Percentiles rank a stretch among this genome's conserved stretches.
phyloP scores from a whole-genome alignment of 2,329 filamentous ascomycete genomes.

The Alternaria sp. region DNA sequence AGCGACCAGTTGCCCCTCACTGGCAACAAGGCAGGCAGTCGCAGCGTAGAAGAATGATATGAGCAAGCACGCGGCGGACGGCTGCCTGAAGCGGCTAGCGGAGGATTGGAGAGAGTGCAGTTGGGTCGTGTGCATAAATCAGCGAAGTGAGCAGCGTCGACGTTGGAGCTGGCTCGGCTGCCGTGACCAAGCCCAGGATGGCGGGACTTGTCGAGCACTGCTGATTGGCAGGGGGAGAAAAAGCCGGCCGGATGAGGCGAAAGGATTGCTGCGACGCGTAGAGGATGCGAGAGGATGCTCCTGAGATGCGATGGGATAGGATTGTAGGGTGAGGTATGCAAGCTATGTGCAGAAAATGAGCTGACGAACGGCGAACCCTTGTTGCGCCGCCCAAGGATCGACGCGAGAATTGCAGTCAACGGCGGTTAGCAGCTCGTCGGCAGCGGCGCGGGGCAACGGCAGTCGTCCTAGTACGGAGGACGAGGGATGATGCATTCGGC shows the following conservation, averaged over 20 bases:
- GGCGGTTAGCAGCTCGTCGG: slow-evolving; percentile 2
- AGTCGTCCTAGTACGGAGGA: neutral
- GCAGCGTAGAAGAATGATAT: neutral
- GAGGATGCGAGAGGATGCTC: neutral
- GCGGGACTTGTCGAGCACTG: neutral
- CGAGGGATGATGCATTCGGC: neutral
- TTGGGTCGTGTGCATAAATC: slow-evolving; percentile 2
- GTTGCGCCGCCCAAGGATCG: slow-evolving; percentile 1
- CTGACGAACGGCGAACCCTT: neutral
- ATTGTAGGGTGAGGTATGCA: neutral
- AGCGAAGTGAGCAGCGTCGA: slow-evolving; percentile 5
- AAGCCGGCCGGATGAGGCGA: neutral
- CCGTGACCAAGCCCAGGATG: slow-evolving; percentile 7
- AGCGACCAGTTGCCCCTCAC: slow-evolving; percentile 2
- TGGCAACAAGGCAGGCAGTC: neutral
- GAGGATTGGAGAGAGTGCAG: slow-evolving; percentile 1
- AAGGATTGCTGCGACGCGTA: neutral
- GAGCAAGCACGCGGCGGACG: neutral
- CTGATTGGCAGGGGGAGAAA: neutral
- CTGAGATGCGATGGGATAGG: neutral
- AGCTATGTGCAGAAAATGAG: slow-evolving; percentile 1
- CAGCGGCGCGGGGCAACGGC: slow-evolving; percentile 12
- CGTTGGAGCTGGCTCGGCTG: slow-evolving; percentile 8
- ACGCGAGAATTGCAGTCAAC: slow-evolving; percentile 2
- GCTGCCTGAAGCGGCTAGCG: slow-evolving; percentile 12